Evolutionary conservation across 805 yeast species (phyloP).

Genomic region (Candida chauliodis): DNA sequence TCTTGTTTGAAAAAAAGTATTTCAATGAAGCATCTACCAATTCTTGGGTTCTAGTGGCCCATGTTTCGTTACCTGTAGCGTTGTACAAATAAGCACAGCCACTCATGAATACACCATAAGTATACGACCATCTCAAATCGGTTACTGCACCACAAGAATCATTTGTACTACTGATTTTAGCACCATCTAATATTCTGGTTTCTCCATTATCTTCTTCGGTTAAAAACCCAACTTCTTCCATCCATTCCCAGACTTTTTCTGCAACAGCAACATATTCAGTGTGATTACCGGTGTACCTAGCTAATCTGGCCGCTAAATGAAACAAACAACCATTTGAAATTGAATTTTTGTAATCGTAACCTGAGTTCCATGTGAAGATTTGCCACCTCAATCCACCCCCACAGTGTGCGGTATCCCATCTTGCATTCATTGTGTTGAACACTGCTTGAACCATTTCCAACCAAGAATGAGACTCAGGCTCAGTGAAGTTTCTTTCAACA

Average conservation of each 20-base stretch:
- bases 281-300: slow-evolving; percentile 73
- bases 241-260: slow-evolving; percentile 78
- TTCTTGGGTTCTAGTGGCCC: slow-evolving; percentile 39
- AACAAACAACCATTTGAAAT: slow-evolving; percentile 89
- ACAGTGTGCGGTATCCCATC: slow-evolving; percentile 80
- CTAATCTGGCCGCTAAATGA: slow-evolving; percentile 82
- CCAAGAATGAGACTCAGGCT: slow-evolving; percentile 74
- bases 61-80: slow-evolving; percentile 45
- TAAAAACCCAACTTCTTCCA: slow-evolving; percentile 41
- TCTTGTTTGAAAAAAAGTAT: slow-evolving; percentile 41
- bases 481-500: slow-evolving; percentile 41
- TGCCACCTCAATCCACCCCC: slow-evolving; percentile 96
- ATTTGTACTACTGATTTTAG: slow-evolving; percentile 29
- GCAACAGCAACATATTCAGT: slow-evolving; percentile 65
- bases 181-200: slow-evolving; percentile 55
- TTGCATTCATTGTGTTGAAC: slow-evolving; percentile 80
- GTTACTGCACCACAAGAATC: slow-evolving; percentile 48
- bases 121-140: slow-evolving; percentile 60
- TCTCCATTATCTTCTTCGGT: slow-evolving; percentile 15
- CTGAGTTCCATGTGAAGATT: slow-evolving; percentile 90
- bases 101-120: slow-evolving; percentile 62
- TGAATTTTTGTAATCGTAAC: slow-evolving; percentile 89
- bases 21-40: slow-evolving; percentile 33
- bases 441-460: slow-evolving; percentile 81
- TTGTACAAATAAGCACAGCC: slow-evolving; percentile 72